Base-by-base conservation (phyloP, 306 rosid species). In the Sphenostylis stenocarpa region DNA sequence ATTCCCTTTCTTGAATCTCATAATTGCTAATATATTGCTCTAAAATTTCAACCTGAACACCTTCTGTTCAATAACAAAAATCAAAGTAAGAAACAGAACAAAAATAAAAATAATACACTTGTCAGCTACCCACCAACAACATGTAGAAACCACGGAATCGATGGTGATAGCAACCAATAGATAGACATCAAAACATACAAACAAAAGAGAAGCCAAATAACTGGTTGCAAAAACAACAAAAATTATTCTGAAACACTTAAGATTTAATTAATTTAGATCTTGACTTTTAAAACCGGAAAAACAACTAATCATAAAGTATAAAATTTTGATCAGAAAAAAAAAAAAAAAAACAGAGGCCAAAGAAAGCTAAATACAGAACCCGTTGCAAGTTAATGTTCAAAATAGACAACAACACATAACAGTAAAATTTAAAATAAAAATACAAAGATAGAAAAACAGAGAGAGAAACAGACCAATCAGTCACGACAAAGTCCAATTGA, bases 1-100 rank as follows among this genome's bases (percentile, higher is more conserved):
- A 73, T 89, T 73, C 70, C 97, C 98, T 80, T 82, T 87, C 88
- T 87, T 93, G 85, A 96, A 93, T 74, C 89, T 81, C 99, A 96
- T 96, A 43, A 66, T 82, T 75, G 56, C 75, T 12, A 41, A 24
- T 55, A 65, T 47, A 28, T 13, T 14, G 20, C 55, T 63, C 62
- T n/a, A 70, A 72, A 72, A 36, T 65, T 73, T 67, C 56, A 53
- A 74, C 52, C 75, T 31, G 23, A 83, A 52, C 15, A 81, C 80
- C 88, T 82, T 79, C 70, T 43, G 15, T 60, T 52, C 63, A 68
- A 71, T 15, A 73, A 71, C 28, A 81, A 69, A 63, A 80, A 67
- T 21, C 34, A 74, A 82, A 61, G 26, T 53, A 53, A 53, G 29
- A 21, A 53, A 53, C 60, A 21, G 1, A 4, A 21, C 15, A 53